Base-by-base conservation (phyloP, 768 basidiomycete species). In the Russula emetica region DNA sequence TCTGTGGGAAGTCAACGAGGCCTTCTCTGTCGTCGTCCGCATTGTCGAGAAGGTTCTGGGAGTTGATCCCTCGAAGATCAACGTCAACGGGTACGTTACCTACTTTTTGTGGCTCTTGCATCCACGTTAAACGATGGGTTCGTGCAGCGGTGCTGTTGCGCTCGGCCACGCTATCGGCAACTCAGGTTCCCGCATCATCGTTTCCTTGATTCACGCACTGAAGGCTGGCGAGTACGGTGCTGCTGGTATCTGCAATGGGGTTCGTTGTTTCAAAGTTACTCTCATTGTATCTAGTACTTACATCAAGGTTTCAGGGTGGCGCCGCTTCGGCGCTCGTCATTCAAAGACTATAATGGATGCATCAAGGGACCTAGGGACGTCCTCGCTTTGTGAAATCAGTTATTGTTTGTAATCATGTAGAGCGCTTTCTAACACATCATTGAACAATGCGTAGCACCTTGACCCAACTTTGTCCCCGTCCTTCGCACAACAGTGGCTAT, bases 81-180 rank as follows among this genome's bases (percentile, higher is more conserved):
- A 99, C 73, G 79, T 89, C 56, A 83, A 93, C 71, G 92, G 92
- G 91, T 90, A 74, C 32, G 86, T 77, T 24, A 59, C 40, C 52
- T 56, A 16, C 54, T 58, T 57, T 62, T 51, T 60, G 49, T 60
- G 42, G 18, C 49, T 56, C 32, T 66, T 10, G 61, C 49, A 40
- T 55, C 28, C 49, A 26, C 60, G 20, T 36, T 9, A 14, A 10
- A 49, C n/a, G 4, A 26, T 49, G 58, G 40, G 38, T 47, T 67
- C 69, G 52, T 75, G 70, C 69, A 96, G 95, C 75, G 96, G 96
- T 76, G 96, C 93, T 55, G 96, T 98, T 67, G 91, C 96, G 59
- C 87, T 98, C 55, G 95, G 95, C 36, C 89, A 98, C 74, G 93
- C 96, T 50, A 93, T 98, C 72, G 96, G 96, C 64, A 98, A 92